A percentile compares a stretch with the other conserved stretches of the same genome.
phyloP scores from a whole-genome alignment of 2,329 filamentous ascomycete genomes.

The Geosmithia putterillii region DNA sequence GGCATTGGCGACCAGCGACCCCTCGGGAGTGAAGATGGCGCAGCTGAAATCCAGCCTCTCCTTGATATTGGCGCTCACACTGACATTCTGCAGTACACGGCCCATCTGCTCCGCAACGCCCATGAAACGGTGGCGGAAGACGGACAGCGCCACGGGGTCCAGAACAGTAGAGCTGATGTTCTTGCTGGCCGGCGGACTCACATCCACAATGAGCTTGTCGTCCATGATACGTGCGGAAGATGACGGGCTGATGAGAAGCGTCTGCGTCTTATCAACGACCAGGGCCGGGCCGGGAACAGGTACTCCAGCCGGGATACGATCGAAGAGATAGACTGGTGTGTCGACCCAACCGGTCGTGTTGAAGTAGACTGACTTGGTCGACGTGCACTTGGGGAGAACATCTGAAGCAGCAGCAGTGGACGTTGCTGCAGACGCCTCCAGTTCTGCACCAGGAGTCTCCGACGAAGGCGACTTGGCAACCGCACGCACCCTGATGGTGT shows the following conservation, averaged over 20 bases:
- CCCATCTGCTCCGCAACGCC: conserved; percentile 76
- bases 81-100: conserved; percentile 62
- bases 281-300: conserved; percentile 48
- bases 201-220: conserved; percentile 21
- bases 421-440: background rate
- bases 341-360: conserved; percentile 13
- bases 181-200: conserved; percentile 6
- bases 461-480: conserved; percentile 16
- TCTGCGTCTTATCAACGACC: conserved; percentile 61
- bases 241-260: conserved; percentile 51
- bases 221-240: conserved; percentile 18
- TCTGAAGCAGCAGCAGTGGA: conserved; percentile 2
- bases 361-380: conserved; percentile 11
- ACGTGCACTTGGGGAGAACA: conserved; percentile 7
- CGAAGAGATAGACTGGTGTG: conserved; percentile 12
- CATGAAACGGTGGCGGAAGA: conserved; percentile 73
- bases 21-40: conserved; percentile 61
- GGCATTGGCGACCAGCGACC: conserved; percentile 61
- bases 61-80: conserved; percentile 66
- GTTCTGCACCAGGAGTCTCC: conserved; percentile 7
- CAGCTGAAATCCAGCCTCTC: conserved; percentile 71
- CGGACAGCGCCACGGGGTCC: conserved; percentile 60
- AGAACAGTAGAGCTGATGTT: conserved; percentile 27
- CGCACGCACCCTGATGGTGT: conserved; percentile 27
- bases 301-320: conserved; percentile 7